phyloP scores from a whole-genome alignment of 129 eudicot genomes.

The Tagetes patula region DNA sequence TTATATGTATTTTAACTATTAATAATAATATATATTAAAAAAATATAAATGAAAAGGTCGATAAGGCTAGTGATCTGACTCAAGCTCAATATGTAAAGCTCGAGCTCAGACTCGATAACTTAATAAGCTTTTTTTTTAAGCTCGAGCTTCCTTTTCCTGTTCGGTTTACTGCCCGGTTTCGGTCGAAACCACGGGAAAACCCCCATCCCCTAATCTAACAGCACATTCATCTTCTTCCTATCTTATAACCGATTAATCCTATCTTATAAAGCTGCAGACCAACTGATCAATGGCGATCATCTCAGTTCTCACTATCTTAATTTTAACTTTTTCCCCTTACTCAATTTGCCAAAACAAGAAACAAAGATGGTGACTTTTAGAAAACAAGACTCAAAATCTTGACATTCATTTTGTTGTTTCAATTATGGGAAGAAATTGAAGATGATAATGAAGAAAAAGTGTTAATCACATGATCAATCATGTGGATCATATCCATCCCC shows the following conservation, averaged over 20 bases:
- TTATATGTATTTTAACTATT: too few relatives aligned
- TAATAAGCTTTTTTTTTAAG: too few relatives aligned
- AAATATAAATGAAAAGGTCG: too few relatives aligned
- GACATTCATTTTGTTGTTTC: conserved; percentile 7
- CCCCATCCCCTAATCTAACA: too few relatives aligned
- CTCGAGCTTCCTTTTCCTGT: too few relatives aligned
- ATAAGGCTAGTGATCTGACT: too few relatives aligned
- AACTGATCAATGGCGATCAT: background rate
- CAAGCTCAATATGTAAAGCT: too few relatives aligned
- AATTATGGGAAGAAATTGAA: background rate
- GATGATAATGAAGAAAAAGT: conserved; percentile 36
- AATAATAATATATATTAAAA: too few relatives aligned
- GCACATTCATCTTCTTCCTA: background rate
- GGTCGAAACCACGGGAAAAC: too few relatives aligned
- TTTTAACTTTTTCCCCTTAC: background rate
- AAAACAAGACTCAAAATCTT: conserved; percentile 20
- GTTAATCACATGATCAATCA: conserved; percentile 32
- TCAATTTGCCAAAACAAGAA: conserved; percentile 14
- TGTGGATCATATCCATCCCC: conserved; percentile 30
- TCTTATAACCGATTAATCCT: background rate
- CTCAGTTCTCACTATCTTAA: background rate
- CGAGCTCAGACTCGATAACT: too few relatives aligned
- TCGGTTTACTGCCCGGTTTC: too few relatives aligned
- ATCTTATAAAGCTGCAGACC: conserved; percentile 17
- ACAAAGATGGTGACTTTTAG: conserved; percentile 24